phyloP scores from a whole-genome alignment of 1,284 basidiomycete genomes.

The Mycosarcoma maydis region DNA sequence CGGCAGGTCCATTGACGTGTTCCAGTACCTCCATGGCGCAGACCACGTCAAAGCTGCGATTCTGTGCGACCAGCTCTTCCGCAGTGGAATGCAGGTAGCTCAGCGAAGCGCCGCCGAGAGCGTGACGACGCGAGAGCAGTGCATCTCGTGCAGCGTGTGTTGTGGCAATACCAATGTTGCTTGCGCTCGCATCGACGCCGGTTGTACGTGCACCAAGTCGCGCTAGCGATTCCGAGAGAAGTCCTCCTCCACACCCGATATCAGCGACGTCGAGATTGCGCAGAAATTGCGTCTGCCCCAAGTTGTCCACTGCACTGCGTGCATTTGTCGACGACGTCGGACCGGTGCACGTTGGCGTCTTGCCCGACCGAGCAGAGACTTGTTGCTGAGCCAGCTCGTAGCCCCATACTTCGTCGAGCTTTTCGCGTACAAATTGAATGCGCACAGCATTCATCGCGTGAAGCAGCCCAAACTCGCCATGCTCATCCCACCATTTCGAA shows the following conservation, averaged over 20 bases:
- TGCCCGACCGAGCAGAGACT: slow-evolving; percentile 9
- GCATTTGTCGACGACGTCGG: slow-evolving; percentile 41
- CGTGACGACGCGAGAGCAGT: slow-evolving; percentile 16
- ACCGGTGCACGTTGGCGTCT: slow-evolving; percentile 65
- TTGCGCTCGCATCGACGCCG: slow-evolving; percentile 87
- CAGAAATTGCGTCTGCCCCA: slow-evolving; percentile 55
- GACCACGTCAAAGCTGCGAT: slow-evolving; percentile 82
- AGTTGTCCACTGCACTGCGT: slow-evolving; percentile 60
- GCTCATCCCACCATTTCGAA: slow-evolving; percentile 95
- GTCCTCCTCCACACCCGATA: slow-evolving; percentile 93
- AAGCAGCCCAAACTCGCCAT: slow-evolving; percentile 86
- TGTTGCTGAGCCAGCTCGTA: slow-evolving; percentile 57
- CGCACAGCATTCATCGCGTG: slow-evolving; percentile 96
- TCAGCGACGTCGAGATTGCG: slow-evolving; percentile 78
- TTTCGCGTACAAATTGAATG: slow-evolving; percentile 84
- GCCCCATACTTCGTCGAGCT: slow-evolving; percentile 68
- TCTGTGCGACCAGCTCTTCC: slow-evolving; percentile 74
- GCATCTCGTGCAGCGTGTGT: slow-evolving; percentile 85
- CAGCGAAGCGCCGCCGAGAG: slow-evolving; percentile 63
- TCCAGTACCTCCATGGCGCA: slow-evolving; percentile 98
- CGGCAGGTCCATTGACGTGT: slow-evolving; percentile 90
- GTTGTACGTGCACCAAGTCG: slow-evolving; percentile 85
- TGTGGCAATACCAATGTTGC: slow-evolving; percentile 86
- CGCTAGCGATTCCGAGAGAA: slow-evolving; percentile 90
- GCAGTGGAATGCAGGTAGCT: slow-evolving; percentile 82